A percentile compares a stretch with the other conserved stretches of the same genome.
These are phyloP conservation scores for Cyamopsis tetragonoloba DNA, from an alignment of 306 rosid species.

Conservation along the genomic window DNA sequence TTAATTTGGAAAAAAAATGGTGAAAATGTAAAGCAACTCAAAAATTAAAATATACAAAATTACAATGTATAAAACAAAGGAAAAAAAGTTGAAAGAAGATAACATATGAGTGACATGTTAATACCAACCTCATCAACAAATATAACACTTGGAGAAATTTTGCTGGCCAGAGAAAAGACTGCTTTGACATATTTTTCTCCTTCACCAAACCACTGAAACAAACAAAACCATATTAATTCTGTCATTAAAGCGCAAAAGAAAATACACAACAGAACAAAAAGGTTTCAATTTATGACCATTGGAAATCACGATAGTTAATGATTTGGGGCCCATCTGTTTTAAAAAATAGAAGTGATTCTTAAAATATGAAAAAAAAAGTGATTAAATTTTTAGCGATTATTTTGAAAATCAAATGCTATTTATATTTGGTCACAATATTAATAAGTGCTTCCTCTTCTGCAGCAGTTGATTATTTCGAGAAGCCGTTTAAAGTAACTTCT, in stretches of 20 bases:
- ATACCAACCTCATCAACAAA: constrained; percentile 94
- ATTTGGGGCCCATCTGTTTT: no score
- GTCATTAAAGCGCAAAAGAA: constrained; percentile 18
- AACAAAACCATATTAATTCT: background rate
- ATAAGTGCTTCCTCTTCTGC: no score
- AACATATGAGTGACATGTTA: background rate
- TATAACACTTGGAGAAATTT: constrained; percentile 92
- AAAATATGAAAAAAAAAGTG: no score
- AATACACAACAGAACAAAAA: background rate
- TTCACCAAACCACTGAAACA: constrained; percentile 94
- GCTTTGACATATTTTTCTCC: constrained; percentile 97
- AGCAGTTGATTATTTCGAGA: no score
- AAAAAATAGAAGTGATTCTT: no score
- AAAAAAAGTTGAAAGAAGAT: background rate
- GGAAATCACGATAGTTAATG: no score
- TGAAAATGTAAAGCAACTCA: background rate
- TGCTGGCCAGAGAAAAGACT: constrained; percentile 91
- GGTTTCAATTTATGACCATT: background rate
- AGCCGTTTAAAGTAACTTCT: no score
- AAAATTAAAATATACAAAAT: background rate
- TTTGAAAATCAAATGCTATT: no score
- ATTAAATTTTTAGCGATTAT: no score
- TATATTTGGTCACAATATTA: no score
- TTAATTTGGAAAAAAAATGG: background rate
- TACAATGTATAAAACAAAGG: background rate